Base-by-base conservation (phyloP, 306 rosid species). In the Senna tora region DNA sequence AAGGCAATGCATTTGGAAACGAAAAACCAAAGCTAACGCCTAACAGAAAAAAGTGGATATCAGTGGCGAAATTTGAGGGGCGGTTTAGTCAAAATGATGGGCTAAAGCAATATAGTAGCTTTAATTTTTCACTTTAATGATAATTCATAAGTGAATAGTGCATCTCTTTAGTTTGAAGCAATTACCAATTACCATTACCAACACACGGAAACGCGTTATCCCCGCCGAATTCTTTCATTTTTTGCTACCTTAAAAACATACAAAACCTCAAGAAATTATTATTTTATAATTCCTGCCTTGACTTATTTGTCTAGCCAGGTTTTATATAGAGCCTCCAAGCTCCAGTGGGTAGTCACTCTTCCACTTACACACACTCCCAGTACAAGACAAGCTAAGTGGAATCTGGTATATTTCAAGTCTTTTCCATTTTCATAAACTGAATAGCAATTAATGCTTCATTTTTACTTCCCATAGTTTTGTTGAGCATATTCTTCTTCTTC, bases 171-270 rank as follows among this genome's bases (percentile, higher is more conserved):
- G 42, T 30, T 47, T 7, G 42, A 67, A 47, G 72, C 45, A 67
- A 63, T 63, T 15, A 15, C 70, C 71, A 67, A 67, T 53, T 15
- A 15, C 70, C 66, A 67, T 53, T 15, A 75, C 77, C 51, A 80
- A 67, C 76, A 80, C 79, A 66, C 74, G 79, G 4, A 80, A 88
- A 80, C 89, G 89, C 91, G 86, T 82, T 56, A 68, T 20, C 46
- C 60, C 61, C 65, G 77, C 85, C 82, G 46, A 84, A 63, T 33
- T 20, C 16, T 7, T 67, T 55, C 72, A 36, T 33, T 61, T 72
- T 61, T 38, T 46, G n/a, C 65, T 55, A 22, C 63, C 56, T 69
- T 41, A 42, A n/a, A 30, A 21, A 47, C 50, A 43, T 57, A 22
- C 55, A 78, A 36, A 36, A 33, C 11, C 14, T n/a, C 52, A 70